Conservation (phyloP, 2,329 filamentous ascomycete genomes). For the Ophiostoma piceae region DNA sequence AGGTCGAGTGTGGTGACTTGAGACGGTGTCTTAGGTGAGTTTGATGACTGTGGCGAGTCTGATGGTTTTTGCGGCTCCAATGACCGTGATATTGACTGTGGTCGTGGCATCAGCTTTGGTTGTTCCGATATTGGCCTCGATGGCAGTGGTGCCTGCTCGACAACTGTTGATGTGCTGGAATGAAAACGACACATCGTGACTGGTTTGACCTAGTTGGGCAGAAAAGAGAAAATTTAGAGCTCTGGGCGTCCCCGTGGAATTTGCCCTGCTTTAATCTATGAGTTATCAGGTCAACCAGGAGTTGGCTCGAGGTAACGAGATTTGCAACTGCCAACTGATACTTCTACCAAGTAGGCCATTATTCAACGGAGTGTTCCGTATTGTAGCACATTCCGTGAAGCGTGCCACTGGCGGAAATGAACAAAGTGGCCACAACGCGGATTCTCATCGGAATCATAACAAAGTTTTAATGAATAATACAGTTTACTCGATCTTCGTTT, state of each 20-base stretch:
- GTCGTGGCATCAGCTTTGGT: background rate
- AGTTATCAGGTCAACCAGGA: background rate
- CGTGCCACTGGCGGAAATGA: background rate
- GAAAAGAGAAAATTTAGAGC: background rate
- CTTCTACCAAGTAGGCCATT: background rate
- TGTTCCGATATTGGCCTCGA: background rate
- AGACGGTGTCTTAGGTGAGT: background rate
- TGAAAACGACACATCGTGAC: background rate
- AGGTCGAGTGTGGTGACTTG: constrained; percentile 9
- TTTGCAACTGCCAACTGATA: background rate
- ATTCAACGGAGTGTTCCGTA: background rate
- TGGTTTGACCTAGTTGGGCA: background rate
- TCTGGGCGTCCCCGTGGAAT: too few species aligned
- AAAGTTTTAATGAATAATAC: too few species aligned
- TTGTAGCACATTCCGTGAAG: background rate
- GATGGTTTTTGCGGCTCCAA: background rate
- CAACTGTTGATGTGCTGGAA: background rate
- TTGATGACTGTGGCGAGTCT: background rate
- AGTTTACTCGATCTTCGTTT: too few species aligned
- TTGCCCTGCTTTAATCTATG: background rate
- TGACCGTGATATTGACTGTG: background rate
- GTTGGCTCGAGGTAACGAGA: background rate
- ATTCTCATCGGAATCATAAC: too few species aligned
- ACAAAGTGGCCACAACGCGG: too few species aligned
- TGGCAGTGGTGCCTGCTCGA: background rate